Evolutionary conservation across 441 rosid genomes (phyloP), one percentile per base, ranked within the genome.

Genomic region (Bocquillonia castaneifolia): DNA sequence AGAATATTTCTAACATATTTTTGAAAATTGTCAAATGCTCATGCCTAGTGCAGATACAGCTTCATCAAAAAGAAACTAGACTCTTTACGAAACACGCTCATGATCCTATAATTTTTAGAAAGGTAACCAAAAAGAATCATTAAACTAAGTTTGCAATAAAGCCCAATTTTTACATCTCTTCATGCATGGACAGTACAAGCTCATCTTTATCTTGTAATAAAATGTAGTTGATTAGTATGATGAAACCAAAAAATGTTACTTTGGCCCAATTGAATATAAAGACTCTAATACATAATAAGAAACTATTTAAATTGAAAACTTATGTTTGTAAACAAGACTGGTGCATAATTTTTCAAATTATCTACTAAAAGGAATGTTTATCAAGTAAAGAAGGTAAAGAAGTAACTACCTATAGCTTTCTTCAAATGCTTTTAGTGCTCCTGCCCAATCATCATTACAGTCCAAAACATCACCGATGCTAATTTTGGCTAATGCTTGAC

Each of bases 401-500:
- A 32, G 68, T 31, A 54, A 32, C 68, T 77, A 95, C 98, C 96
- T 83, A 73, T 88, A 85, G 52, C 89, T 91, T 70, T 88, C 93
- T 79, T 85, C 81, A 79, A 79, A 91, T 73, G 97, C 85, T 52
- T 78, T 70, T 66, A 91, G 86, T 63, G 99, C 98, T 56, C 83
- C 86, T 51, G 39, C 73, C 93, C 91, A 92, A 69, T 90, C 85
- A 53, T 92, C 97, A 32, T 75, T 73, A 67, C 77, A 79, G 82
- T 95, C 98, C 83, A 89, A 73, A 67, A 81, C 81, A 75, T 81
- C 77, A 64, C 99, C 99, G n/a, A 92, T 88, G 70, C 82, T 85
- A 65, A 88, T 88, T 84, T 89, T 92, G 67, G 92, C 88, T 52
- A 88, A 66, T 62, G 95, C 97, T 82, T 89, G 96, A 75, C 99